Evolutionary conservation across 352 stramenopile species (phyloP), one percentile per base, ranked within the genome.

Genomic region (Pythium oligandrum): DNA sequence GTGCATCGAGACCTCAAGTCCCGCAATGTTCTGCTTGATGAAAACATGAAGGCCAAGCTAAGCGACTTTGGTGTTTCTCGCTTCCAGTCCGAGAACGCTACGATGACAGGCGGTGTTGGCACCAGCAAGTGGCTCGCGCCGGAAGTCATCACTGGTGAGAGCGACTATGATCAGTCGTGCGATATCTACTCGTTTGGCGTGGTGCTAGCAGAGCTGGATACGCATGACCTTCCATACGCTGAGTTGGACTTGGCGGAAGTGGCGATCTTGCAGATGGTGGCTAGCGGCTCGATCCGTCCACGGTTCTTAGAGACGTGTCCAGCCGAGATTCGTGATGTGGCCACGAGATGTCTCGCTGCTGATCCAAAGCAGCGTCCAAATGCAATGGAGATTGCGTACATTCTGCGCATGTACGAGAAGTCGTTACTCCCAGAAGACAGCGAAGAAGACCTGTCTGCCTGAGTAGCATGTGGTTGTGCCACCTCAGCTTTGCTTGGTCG

Each of bases 1-100:
- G 63, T 88, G 4, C 78, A 88, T 39, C 75, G 77, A 7, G 75
- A 88, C 48, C 56, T 88, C 12, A 88, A 86, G 38, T 83, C 75
- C 0, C 65, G 75, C 0, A 85, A 85, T 26, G 63, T 89, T 26
- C 48, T 88, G 30, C 43, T 86, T 7, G 60, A 55, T 1, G 40
- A 52, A 2, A 57, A 74, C 0, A 61, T 80, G 53, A 48, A 66
- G 9, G 73, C 73, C n/a, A 86, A 89, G 44, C 51, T 89, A 39
- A 75, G 71, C 0, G 78, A 87, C 59, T 89, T 89, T 63, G 78
- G 75, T 1, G 60, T 66, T 10, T 74, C 78, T 17, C 59, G 74
- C 2, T 75, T 70, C 43, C 61, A 69, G 11, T 75, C 66, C 2
- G 51, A 63, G 17, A 48, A 76, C 3, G 65, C 71, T 30, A 82